These are phyloP conservation scores for Aspergillus piperis DNA, from an alignment of 2,329 filamentous ascomycete genomes.

Conservation along the genomic window DNA sequence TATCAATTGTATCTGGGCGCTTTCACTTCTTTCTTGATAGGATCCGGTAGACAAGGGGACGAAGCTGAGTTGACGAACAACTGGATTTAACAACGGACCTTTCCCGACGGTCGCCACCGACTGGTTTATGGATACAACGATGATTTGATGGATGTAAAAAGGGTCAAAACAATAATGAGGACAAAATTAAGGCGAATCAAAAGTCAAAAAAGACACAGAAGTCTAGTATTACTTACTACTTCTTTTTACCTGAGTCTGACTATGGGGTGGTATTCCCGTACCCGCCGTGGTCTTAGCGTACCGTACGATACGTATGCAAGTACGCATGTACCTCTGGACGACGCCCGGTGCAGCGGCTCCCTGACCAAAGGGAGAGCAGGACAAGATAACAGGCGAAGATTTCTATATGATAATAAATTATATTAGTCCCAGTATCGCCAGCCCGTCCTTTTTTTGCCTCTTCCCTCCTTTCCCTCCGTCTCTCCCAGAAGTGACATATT, in stretches of 20 bases:
- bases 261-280: conserved; percentile 13
- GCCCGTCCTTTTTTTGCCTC: conserved; percentile 10
- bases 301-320: conserved; percentile 19
- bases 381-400: conserved; percentile 19
- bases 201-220: neutral
- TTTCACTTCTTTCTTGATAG: conserved; percentile 14
- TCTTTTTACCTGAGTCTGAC: neutral
- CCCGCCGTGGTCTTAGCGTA: conserved; percentile 18
- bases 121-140: neutral
- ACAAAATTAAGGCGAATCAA: conserved; percentile 3
- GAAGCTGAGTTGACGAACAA: conserved; percentile 12
- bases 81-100: conserved; percentile 8
- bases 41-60: conserved; percentile 15
- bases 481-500: neutral
- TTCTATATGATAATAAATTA: conserved; percentile 21
- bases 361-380: conserved; percentile 19
- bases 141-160: conserved; percentile 2
- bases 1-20: neutral
- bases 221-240: no score
- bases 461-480: conserved; percentile 3
- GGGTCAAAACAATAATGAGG: neutral
- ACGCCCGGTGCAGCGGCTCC: conserved; percentile 22
- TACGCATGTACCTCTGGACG: conserved; percentile 17
- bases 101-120: conserved; percentile 14
- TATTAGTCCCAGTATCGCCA: conserved; percentile 15